Conservation (phyloP, 257 asterid species). For the Solanum appendiculatum region DNA sequence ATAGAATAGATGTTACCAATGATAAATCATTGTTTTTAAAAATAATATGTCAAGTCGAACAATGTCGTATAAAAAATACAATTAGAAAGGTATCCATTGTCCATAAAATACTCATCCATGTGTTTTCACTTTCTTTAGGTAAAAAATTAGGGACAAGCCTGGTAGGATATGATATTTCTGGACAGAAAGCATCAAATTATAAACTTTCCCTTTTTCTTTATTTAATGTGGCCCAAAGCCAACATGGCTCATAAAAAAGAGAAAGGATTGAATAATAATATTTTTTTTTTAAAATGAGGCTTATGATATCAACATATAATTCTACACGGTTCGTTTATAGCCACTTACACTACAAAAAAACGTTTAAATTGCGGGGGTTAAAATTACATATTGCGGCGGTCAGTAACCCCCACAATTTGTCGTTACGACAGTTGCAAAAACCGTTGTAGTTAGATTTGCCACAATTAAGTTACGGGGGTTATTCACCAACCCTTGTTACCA, state of each 20-base stretch:
- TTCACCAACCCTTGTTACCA: too few relatives aligned
- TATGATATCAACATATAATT: not conserved
- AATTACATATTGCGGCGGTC: too few relatives aligned
- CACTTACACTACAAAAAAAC: too few relatives aligned
- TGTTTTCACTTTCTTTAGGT: not conserved
- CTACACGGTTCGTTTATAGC: not conserved
- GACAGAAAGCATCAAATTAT: not conserved
- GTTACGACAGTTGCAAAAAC: too few relatives aligned
- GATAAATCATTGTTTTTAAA: too few relatives aligned
- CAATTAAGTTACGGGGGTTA: too few relatives aligned
- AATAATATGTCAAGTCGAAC: too few relatives aligned
- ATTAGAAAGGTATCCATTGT: not conserved
- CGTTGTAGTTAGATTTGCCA: too few relatives aligned
- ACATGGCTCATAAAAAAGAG: not conserved
- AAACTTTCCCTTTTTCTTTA: not conserved
- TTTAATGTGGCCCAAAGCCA: not conserved
- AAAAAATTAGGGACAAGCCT: not conserved
- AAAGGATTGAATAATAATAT: not conserved
- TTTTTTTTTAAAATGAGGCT: not conserved
- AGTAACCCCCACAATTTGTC: too few relatives aligned
- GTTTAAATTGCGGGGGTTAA: too few relatives aligned
- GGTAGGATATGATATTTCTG: not conserved
- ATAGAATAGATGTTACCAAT: too few relatives aligned
- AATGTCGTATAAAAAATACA: not conserved
- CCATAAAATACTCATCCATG: not conserved